A percentile compares a stretch with the other conserved stretches of the same genome.
Evolutionary conservation across 345 rosid genomes (phyloP).

Genomic region (Capsella bursapastoris): DNA sequence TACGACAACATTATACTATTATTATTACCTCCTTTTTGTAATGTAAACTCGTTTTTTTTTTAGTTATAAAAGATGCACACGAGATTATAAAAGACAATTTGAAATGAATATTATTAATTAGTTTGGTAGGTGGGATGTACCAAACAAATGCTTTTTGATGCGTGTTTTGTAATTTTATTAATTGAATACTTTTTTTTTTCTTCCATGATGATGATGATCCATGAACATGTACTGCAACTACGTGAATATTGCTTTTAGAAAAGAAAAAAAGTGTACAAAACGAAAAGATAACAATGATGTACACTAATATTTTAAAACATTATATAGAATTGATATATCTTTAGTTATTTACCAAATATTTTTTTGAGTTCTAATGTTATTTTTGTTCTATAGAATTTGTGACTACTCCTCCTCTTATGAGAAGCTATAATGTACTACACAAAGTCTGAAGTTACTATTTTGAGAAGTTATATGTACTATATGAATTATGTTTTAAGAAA

Average conservation of each 20-base stretch:
- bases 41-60: not conserved
- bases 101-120: not conserved
- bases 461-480: not conserved
- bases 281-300: slow-evolving; percentile 15
- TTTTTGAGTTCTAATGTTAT: not conserved
- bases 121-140: slow-evolving; percentile 38
- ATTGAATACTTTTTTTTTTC: not conserved
- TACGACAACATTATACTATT: not conserved
- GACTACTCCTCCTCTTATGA: not conserved
- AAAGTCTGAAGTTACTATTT: not conserved
- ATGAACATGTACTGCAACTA: slow-evolving; percentile 14
- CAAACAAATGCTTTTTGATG: slow-evolving; percentile 35
- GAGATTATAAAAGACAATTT: not conserved
- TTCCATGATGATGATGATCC: not conserved
- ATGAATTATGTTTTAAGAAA: not conserved
- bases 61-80: slow-evolving; percentile 8
- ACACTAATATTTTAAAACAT: not conserved
- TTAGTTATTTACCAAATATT: not conserved
- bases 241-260: slow-evolving; percentile 22
- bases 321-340: not conserved
- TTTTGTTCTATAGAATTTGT: not conserved
- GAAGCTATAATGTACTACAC: not conserved
- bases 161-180: slow-evolving; percentile 32
- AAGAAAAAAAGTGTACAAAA: slow-evolving; percentile 22
- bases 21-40: not conserved